Evolutionary conservation across 169 alveolate genomes (phyloP), one percentile per base, ranked within the genome.

Genomic region (Miamiensis avidus): DNA sequence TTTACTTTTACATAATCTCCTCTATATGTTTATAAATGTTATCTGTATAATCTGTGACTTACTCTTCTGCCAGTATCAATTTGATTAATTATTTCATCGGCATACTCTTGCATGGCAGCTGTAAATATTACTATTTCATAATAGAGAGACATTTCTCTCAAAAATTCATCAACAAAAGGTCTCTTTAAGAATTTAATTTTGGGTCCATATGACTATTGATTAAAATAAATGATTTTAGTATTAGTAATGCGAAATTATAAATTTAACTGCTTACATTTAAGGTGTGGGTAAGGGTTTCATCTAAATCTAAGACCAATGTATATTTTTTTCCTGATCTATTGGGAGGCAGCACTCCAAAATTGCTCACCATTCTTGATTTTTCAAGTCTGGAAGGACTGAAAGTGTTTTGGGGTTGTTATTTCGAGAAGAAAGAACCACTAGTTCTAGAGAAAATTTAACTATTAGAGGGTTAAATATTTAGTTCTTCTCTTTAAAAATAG

Each of bases 41-140:
- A 95, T 83, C 98, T 89, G 81, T 95, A 96, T 65, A 95, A 89
- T 83, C 98, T 89, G 81, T 95, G 89, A 77, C 91, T 89, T 33
- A 96, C 92, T 32, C 79, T 89, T 27, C 88, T 86, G 74, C 89
- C 82, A 27, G 84, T 75, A 89, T 96, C 98, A 49, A 96, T 82
- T 86, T 91, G 79, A 89, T 95, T 95, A 65, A 95, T 78, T 34
- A 95, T 96, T 96, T 96, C 94, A 85, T 96, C 97, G 28, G 98
- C 98, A 86, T 96, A 96, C 81, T 95, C 98, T 69, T 94, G 90
- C 11, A 96, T 89, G 16, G 97, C 98, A n/a, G 98, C 98, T n/a
- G 98, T 96, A 87, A 95, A 96, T 15, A 96, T 93, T 0, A 95
- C 97, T n/a, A 96, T 87, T 88, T 96, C 98, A 89, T 93, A 96